These are phyloP conservation scores for Wallacemonas sp. DNA, from an alignment of 208 protist species.

Conservation along the genomic window DNA sequence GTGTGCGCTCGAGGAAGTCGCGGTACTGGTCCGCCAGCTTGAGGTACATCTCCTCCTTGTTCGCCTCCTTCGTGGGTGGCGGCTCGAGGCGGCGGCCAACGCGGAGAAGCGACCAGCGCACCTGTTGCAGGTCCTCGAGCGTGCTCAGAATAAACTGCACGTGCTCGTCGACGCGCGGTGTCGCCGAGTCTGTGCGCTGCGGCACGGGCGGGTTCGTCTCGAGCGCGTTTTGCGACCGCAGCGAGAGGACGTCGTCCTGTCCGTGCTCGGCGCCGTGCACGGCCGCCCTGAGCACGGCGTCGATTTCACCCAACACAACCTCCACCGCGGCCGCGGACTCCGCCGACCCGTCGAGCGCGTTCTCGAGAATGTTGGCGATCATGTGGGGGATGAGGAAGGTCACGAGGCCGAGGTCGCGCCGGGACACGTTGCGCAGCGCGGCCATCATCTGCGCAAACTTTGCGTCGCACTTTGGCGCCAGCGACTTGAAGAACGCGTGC, in stretches of 20 bases:
- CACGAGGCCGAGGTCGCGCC: conserved; percentile 60
- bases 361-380: conserved; percentile 63
- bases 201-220: not conserved
- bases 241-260: conserved; percentile 18
- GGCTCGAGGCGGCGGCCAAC: conserved; percentile 7
- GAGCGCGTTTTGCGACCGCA: conserved; percentile 52
- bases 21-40: conserved; percentile 38
- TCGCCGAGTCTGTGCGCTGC: conserved; percentile 15
- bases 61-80: not conserved
- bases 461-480: conserved; percentile 46
- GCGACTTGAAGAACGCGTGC: conserved; percentile 69
- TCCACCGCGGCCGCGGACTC: conserved; percentile 20
- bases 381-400: conserved; percentile 76
- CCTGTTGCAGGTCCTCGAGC: conserved; percentile 72
- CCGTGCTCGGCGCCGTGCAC: conserved; percentile 14
- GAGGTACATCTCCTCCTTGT: conserved; percentile 22
- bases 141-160: conserved; percentile 66
- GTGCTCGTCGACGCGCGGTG: conserved; percentile 55
- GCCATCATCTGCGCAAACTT: conserved; percentile 65
- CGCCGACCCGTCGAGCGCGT: conserved; percentile 20
- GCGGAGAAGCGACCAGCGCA: conserved; percentile 53
- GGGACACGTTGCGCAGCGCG: conserved; percentile 86
- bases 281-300: conserved; percentile 37
- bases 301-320: conserved; percentile 56
- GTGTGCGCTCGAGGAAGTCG: conserved; percentile 42